A percentile compares a stretch with the other conserved stretches of the same genome.
Conservation (phyloP, 257 asterid species). For the Striga asiatica region DNA sequence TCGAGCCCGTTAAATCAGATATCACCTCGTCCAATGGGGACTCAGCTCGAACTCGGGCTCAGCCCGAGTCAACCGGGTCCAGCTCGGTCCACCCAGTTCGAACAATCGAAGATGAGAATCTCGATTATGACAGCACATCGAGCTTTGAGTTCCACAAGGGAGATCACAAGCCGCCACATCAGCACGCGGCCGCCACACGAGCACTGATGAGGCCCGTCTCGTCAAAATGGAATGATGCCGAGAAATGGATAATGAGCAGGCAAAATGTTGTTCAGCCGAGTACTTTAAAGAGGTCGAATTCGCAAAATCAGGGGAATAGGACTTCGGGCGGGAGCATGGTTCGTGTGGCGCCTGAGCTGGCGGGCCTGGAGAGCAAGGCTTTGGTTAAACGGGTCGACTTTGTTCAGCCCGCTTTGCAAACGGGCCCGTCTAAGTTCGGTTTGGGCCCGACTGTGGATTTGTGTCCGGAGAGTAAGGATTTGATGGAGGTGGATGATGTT, state of each 20-base stretch:
- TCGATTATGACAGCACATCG: conserved; percentile 93
- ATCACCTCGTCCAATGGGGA: conserved; percentile 23
- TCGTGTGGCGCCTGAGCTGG: conserved; percentile 55
- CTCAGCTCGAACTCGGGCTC: conserved; percentile 25
- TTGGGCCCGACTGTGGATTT: conserved; percentile 34
- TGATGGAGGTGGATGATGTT: conserved; percentile 36
- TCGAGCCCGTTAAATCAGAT: conserved; percentile 20
- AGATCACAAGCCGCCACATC: conserved; percentile 66
- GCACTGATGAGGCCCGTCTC: conserved; percentile 70
- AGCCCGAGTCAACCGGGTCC: conserved; percentile 39
- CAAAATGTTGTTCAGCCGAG: conserved; percentile 42
- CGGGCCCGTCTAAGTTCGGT: conserved; percentile 33
- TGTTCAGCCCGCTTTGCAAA: conserved; percentile 38
- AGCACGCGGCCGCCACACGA: conserved; percentile 41
- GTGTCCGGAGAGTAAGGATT: conserved; percentile 53
- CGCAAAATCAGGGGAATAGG: conserved; percentile 40
- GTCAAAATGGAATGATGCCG: conserved; percentile 97
- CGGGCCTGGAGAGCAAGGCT: conserved; percentile 33
- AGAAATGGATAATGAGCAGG: conserved; percentile 91
- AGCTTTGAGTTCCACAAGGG: conserved; percentile 96
- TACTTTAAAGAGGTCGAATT: conserved; percentile 35
- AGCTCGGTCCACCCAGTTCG: conserved; percentile 56
- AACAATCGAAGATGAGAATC: conserved; percentile 67
- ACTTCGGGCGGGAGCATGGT: conserved; percentile 23
- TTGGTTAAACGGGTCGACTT: conserved; percentile 70